Conservation (phyloP, 768 basidiomycete genomes). For the Boletus rubroflammeus region DNA sequence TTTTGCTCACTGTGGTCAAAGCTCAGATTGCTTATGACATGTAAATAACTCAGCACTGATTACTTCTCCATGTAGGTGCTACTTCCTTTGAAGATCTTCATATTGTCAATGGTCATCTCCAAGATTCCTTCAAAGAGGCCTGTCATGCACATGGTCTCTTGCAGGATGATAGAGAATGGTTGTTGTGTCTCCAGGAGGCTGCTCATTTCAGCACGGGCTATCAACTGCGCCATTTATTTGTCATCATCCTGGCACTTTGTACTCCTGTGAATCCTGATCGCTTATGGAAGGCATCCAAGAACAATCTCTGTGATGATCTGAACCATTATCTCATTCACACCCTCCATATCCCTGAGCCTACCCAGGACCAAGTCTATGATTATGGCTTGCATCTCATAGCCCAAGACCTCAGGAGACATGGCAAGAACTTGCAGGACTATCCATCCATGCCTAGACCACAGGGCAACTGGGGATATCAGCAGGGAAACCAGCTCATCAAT, state of each 20-base stretch:
- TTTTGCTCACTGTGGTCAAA: constrained; percentile 37
- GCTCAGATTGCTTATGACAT: too few species aligned
- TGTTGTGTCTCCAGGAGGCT: constrained; percentile 22
- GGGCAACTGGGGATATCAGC: not conserved
- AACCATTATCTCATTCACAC: too few species aligned
- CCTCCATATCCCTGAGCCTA: not conserved
- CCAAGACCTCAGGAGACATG: not conserved
- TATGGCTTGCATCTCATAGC: not conserved
- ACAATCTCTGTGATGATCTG: not conserved
- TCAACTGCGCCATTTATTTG: not conserved
- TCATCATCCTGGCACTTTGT: not conserved
- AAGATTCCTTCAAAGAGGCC: constrained; percentile 26
- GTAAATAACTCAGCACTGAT: too few species aligned
- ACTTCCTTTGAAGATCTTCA: constrained; percentile 25
- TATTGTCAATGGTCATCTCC: constrained; percentile 19
- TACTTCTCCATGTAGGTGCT: too few species aligned
- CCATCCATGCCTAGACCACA: not conserved
- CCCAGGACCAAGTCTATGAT: not conserved
- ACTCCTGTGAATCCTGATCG: not conserved
- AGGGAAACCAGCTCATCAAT: too few species aligned
- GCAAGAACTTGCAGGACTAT: not conserved
- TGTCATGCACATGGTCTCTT: constrained; percentile 38
- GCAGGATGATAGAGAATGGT: constrained; percentile 45
- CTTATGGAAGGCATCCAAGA: not conserved
- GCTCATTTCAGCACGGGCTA: not conserved